Base-by-base conservation (phyloP, 306 rosid genomes). In the Canavalia ensiformis region DNA sequence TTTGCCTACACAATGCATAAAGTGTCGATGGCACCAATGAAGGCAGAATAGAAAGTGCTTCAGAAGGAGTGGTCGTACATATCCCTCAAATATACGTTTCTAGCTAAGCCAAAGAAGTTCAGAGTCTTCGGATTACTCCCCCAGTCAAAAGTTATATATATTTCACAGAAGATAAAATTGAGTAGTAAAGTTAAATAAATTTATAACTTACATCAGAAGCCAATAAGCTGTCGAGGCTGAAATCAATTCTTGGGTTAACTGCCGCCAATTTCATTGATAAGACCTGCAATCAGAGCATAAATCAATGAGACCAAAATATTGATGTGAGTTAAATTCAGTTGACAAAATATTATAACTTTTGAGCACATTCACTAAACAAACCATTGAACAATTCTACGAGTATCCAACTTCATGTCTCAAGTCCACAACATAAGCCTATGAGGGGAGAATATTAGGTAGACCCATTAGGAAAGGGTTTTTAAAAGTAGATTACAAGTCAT, bases 251-350 rank as follows among this genome's bases (percentile, higher is more conserved):
- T 52, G 97, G 98, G 83, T 92, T 89, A 72, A 91, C 97, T 77
- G 97, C 84, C 5, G 97, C 97, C 73, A 95, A 92, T 81, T 93
- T 95, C 97, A 92, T 95, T 42, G 98, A 95, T 82, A 95, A 91
- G 86, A 92, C 77, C 97, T 95, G 91, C 84, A 90, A 70, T 76
- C 76, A 83, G 44, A 72, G 83, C 18, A 46, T 46, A 52, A 82
- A 44, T 67, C 28, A 25, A 65, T 81, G 73, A 85, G 75, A 82
- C 37, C 65, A 28, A 79, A 86, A 83, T 5, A 65, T 49, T 68
- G 74, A 68, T 71, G 77, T 5, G 77, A 51, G 74, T 76, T 58
- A 50, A 58, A 68, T 18, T 18, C 25, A 18, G 75, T 60, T 63
- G 46, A 86, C 51, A 74, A 56, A 70, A 64, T 42, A 71, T 41